Conservation (phyloP, 139 green algal species). For the Chlorella ohadii region DNA sequence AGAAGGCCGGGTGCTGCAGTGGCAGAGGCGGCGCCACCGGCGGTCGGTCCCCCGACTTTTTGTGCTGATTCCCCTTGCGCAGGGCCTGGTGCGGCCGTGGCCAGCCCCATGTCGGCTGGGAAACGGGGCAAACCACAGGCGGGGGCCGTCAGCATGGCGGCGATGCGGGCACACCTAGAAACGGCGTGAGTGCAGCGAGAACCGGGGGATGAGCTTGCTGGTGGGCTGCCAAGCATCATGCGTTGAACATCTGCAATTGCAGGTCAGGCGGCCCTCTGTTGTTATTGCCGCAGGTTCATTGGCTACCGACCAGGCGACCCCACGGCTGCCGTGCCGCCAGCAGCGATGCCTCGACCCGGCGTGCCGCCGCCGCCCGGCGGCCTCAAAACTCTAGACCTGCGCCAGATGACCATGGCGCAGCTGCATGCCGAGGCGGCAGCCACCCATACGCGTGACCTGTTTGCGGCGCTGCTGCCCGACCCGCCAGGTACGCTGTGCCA, state of each 20-base stretch:
- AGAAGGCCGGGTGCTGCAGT: too few relatives aligned
- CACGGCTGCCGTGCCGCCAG: background rate
- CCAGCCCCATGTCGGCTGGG: background rate
- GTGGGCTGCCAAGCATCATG: too few relatives aligned
- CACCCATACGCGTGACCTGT: conserved; percentile 17
- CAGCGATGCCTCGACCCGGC: background rate
- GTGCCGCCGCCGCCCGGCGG: background rate
- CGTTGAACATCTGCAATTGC: too few relatives aligned
- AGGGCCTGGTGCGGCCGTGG: too few relatives aligned
- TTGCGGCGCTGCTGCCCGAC: conserved; percentile 23
- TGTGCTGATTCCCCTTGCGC: too few relatives aligned
- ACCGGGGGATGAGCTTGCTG: too few relatives aligned
- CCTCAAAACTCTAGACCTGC: conserved; percentile 12
- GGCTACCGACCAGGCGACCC: conserved; percentile 36
- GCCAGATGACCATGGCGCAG: background rate
- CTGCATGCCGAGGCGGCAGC: conserved; percentile 9
- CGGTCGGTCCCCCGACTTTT: too few relatives aligned
- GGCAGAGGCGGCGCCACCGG: too few relatives aligned
- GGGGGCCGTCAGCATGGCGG: background rate
- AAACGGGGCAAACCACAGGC: background rate
- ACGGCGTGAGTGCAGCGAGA: conserved; percentile 28
- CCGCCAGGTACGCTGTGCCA: background rate
- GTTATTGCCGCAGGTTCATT: conserved; percentile 20
- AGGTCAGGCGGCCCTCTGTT: background rate
- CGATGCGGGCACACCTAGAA: conserved; percentile 16